Conservation (phyloP, 2,329 filamentous ascomycete genomes). For the Alternaria sp. region DNA sequence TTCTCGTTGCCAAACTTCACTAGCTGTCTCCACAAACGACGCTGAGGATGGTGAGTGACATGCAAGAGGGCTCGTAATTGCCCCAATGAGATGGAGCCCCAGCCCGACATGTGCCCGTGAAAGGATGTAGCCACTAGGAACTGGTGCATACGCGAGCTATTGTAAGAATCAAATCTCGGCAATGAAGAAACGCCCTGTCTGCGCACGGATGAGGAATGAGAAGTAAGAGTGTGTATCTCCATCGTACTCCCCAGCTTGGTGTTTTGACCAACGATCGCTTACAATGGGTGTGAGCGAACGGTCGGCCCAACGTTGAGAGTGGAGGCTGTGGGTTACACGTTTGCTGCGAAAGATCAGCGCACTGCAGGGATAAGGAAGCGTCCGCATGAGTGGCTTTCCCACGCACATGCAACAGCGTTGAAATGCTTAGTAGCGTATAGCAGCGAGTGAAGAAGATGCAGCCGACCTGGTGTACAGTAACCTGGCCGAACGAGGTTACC, state of each 20-base stretch:
- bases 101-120: neutral
- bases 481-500: neutral
- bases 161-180: neutral
- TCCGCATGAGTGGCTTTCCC: slow-evolving; percentile 10
- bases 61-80: neutral
- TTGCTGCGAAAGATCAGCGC: slow-evolving; percentile 6
- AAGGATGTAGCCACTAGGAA: neutral
- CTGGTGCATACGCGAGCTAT: slow-evolving; percentile 1
- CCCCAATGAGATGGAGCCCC: neutral
- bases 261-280: slow-evolving; percentile 1
- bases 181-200: neutral
- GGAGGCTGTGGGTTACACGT: neutral
- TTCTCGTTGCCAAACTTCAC: neutral
- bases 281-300: neutral
- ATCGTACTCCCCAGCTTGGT: neutral
- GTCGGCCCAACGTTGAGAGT: neutral
- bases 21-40: neutral
- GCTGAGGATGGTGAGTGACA: neutral
- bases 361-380: slow-evolving; percentile 8
- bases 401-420: slow-evolving; percentile 10
- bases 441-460: slow-evolving; percentile 6
- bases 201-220: slow-evolving; percentile 10
- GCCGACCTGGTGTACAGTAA: neutral
- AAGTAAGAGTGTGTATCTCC: neutral
- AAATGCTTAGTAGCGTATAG: slow-evolving; percentile 6